phyloP scores from a whole-genome alignment of 495 filamentous ascomycete genomes.

The Echria macrotheca region DNA sequence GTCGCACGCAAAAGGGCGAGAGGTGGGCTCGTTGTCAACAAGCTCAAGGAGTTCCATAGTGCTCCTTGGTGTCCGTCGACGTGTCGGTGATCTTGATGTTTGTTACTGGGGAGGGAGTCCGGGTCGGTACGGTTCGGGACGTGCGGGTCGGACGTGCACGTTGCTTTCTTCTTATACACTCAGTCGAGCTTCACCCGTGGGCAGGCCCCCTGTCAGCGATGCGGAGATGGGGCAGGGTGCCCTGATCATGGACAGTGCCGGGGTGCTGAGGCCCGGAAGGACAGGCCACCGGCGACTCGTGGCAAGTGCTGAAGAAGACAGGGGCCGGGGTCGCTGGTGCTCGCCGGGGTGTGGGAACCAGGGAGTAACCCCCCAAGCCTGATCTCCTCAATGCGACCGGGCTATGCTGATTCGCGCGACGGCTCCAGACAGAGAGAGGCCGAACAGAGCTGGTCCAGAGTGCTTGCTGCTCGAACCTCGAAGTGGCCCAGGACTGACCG shows the following conservation, averaged over 20 bases:
- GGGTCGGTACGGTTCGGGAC: constrained; percentile 17
- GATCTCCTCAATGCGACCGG: constrained; percentile 37
- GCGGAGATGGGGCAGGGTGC: constrained; percentile 20
- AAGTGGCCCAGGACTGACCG: constrained; percentile 4
- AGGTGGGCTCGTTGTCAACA: constrained; percentile 47
- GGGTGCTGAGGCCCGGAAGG: constrained; percentile 5
- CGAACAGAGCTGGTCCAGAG: constrained; percentile 5
- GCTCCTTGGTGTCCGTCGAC: too few species aligned
- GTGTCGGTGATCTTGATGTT: constrained; percentile 16
- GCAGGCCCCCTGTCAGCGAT: too few species aligned
- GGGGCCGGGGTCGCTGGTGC: constrained; percentile 12
- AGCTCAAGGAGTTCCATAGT: constrained; percentile 54
- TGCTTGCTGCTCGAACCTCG: not conserved
- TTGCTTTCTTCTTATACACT: constrained; percentile 31
- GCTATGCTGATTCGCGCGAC: constrained; percentile 27
- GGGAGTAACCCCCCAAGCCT: constrained; percentile 33
- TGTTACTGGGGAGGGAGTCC: constrained; percentile 21
- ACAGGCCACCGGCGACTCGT: constrained; percentile 15
- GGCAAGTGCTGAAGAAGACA: constrained; percentile 18
- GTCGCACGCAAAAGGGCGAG: constrained; percentile 49
- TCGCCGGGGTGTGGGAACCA: constrained; percentile 22
- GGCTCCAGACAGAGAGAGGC: constrained; percentile 16
- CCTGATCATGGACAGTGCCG: not conserved
- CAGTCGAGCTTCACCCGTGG: constrained; percentile 14
- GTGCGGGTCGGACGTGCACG: constrained; percentile 24